A percentile compares a stretch with the other conserved stretches of the same genome.
These are phyloP conservation scores for Solanum ahanhuiri DNA, from an alignment of 257 asterid genomes.

Conservation along the genomic window DNA sequence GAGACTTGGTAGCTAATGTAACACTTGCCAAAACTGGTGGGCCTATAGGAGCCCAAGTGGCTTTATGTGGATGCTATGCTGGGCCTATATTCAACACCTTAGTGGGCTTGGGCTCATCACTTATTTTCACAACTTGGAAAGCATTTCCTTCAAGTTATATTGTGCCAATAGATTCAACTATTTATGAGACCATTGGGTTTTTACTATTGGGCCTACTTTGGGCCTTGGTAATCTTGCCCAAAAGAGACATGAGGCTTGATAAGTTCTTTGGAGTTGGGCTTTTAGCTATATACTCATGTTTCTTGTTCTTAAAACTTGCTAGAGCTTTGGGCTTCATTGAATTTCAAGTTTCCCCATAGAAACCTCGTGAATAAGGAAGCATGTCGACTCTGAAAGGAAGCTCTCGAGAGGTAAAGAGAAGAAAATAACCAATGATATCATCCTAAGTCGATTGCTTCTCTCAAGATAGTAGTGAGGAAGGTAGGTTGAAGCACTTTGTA, in stretches of 20 bases:
- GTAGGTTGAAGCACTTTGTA: not conserved
- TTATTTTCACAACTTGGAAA: constrained; percentile 43
- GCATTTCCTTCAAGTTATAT: constrained; percentile 36
- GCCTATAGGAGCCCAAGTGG: constrained; percentile 58
- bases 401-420: no score
- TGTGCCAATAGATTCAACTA: constrained; percentile 29
- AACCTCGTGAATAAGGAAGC: no score
- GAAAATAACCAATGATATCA: no score
- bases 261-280: constrained; percentile 55
- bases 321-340: not conserved
- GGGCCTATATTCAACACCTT: constrained; percentile 71
- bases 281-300: constrained; percentile 42
- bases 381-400: no score
- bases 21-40: constrained; percentile 46
- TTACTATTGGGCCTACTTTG: constrained; percentile 60
- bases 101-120: constrained; percentile 68
- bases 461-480: no score
- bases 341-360: not conserved
- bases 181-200: constrained; percentile 65
- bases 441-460: no score
- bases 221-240: constrained; percentile 66
- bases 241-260: constrained; percentile 45
- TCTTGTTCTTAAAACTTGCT: constrained; percentile 1
- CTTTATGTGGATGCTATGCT: constrained; percentile 77
- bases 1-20: constrained; percentile 59